Conservation (phyloP, 345 rosid species). For the Gossypium raimondii region DNA sequence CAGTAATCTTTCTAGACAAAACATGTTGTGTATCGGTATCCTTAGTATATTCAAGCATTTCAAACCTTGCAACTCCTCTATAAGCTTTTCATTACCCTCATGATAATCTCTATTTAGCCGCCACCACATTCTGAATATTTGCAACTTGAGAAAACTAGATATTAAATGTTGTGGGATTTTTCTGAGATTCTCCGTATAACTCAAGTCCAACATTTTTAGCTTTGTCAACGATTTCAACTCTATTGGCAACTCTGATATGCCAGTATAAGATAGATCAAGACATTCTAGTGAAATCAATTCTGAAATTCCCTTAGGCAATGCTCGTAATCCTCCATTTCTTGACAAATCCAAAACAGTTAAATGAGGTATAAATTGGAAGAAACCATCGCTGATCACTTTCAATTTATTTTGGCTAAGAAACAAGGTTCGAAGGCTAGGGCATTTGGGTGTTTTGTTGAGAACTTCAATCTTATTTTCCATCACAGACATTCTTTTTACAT, state of each 20-base stretch:
- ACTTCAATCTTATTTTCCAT: background rate
- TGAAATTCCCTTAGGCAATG: constrained; percentile 23
- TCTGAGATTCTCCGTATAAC: no score
- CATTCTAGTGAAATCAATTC: constrained; percentile 11
- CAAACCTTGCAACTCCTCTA: background rate
- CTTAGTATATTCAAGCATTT: background rate
- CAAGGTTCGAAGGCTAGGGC: constrained; percentile 18
- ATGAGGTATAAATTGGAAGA: constrained; percentile 15
- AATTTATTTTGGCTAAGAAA: constrained; percentile 8
- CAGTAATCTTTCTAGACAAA: background rate
- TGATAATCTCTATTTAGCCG: background rate
- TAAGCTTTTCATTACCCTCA: background rate
- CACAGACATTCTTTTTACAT: background rate
- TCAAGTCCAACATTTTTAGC: background rate
- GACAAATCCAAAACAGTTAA: background rate
- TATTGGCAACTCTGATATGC: background rate
- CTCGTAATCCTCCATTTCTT: background rate
- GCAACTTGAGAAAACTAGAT: background rate
- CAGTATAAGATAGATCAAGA: constrained; percentile 17
- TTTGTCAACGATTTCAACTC: background rate
- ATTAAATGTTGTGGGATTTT: background rate
- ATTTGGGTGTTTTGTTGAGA: background rate
- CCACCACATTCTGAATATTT: background rate
- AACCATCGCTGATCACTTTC: background rate
- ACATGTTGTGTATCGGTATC: background rate